A percentile compares a stretch with the other conserved stretches of the same genome.
Evolutionary conservation across 257 asterid species (phyloP).

Genomic region (Oldenlandia corymbosa): DNA sequence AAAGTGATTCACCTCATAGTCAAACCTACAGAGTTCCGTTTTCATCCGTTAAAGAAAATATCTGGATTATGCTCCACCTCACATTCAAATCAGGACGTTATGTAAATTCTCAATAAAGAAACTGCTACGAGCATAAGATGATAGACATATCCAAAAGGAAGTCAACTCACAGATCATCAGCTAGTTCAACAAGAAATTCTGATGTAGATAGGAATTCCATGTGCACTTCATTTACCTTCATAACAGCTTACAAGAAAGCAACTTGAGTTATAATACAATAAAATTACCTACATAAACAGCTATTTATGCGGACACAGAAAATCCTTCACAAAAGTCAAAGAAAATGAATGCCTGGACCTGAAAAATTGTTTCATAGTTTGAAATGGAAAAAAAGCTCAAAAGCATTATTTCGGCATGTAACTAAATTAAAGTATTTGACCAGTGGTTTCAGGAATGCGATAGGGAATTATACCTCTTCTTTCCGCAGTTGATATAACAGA

Average conservation of each 20-base stretch:
- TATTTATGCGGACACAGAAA: not conserved
- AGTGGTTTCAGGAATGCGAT: not conserved
- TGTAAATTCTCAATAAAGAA: slow-evolving; percentile 7
- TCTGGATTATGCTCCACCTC: slow-evolving; percentile 30
- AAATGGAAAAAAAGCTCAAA: not conserved
- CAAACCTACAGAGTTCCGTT: slow-evolving; percentile 55
- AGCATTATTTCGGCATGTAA: not conserved
- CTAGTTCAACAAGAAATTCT: slow-evolving; percentile 86
- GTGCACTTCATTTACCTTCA: slow-evolving; percentile 82
- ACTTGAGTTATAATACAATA: slow-evolving; percentile 13
- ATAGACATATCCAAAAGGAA: slow-evolving; percentile 7
- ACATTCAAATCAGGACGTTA: slow-evolving; percentile 22
- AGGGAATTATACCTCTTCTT: slow-evolving; percentile 58
- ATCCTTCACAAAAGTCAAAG: not conserved
- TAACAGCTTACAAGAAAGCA: slow-evolving; percentile 45
- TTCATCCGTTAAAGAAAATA: slow-evolving; percentile 28
- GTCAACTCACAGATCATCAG: slow-evolving; percentile 83
- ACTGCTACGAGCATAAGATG: not conserved
- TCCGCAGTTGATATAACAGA: slow-evolving; percentile 65
- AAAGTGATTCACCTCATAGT: slow-evolving; percentile 68
- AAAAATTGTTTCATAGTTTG: not conserved
- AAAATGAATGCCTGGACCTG: not conserved
- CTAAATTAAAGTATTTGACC: not conserved
- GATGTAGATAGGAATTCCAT: slow-evolving; percentile 87
- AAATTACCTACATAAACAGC: not conserved